Evolutionary conservation across 768 basidiomycete genomes (phyloP).

Genomic region (Tricholoma flavovirens): DNA sequence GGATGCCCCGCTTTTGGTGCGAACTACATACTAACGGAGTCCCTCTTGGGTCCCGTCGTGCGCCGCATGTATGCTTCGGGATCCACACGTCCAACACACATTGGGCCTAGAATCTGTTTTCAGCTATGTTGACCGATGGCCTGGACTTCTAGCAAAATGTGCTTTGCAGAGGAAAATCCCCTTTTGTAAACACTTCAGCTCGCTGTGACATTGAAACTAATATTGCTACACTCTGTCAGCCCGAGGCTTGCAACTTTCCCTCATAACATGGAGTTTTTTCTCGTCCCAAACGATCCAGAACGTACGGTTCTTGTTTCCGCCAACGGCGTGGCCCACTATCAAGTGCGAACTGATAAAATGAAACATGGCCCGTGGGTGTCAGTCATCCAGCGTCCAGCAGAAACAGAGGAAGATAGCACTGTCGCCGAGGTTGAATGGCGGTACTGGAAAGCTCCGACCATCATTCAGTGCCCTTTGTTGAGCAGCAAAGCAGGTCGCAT

Average conservation of each 20-base stretch:
- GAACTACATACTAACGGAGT: too few relatives aligned
- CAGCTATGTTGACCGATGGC: neutral
- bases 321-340: slow-evolving; percentile 46
- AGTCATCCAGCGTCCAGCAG: slow-evolving; percentile 34
- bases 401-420: slow-evolving; percentile 30
- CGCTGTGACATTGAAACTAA: neutral
- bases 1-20: neutral
- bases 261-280: slow-evolving; percentile 46
- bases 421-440: slow-evolving; percentile 50
- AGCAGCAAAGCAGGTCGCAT: slow-evolving; percentile 23
- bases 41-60: too few relatives aligned
- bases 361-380: slow-evolving; percentile 30
- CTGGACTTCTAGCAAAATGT: neutral
- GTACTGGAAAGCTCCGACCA: slow-evolving; percentile 34
- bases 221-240: neutral
- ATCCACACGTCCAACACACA: neutral
- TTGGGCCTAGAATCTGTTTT: neutral
- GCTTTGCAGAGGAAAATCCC: neutral
- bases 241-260: neutral
- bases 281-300: slow-evolving; percentile 46
- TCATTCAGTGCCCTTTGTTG: slow-evolving; percentile 35
- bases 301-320: slow-evolving; percentile 44
- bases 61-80: too few relatives aligned
- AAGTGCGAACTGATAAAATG: slow-evolving; percentile 35
- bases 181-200: neutral